Evolutionary conservation across 257 asterid species (phyloP), one percentile per base, ranked within the genome.

Genomic region (Solanum tarijense): DNA sequence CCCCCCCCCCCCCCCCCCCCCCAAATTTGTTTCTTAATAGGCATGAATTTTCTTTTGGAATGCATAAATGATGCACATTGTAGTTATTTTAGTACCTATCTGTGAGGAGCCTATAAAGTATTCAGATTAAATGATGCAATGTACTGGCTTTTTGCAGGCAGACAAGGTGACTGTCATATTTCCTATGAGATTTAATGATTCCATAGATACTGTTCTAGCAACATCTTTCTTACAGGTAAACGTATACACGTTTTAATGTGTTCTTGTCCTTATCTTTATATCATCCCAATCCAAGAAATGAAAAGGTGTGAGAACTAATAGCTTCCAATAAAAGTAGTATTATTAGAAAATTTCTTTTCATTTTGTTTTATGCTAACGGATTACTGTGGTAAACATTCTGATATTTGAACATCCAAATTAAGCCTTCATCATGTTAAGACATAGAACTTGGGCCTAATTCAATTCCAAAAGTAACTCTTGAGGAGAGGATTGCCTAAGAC

Each of bases 181-280:
- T 86, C 98, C 99, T 52, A 94, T 96, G 98, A 93, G 95, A 85
- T 96, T 96, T 93, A 95, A 91, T 88, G 98, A 96, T 93, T 92
- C 99, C 8, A 88, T 92, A 35, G 98, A 96, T 90, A 94, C 92
- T 69, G 93, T 94, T 93, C 97, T 97, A 62, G 98, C 99, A 21
- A 92, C 98, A 83, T 97, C 99, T 88, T 97, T 97, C 92, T 95
- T 97, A 83, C 98, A 94, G 98, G 99, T 96, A 92, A 73, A 48
- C 43, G 13, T 36, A 34, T 34, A 46, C 85, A 81, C 32, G 62
- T 48, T 31, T 43, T 18, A 18, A 48, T 48, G 31, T 82, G 86
- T 76, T 76, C 27, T 27, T 41, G 35, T 76, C 12, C 31, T 43
- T 16, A 32, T 79, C 25, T 13, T 79, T 43, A 13, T 79, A 79